phyloP scores from a whole-genome alignment of 192 early-diverging fungal genomes.

The Podila epigama region DNA sequence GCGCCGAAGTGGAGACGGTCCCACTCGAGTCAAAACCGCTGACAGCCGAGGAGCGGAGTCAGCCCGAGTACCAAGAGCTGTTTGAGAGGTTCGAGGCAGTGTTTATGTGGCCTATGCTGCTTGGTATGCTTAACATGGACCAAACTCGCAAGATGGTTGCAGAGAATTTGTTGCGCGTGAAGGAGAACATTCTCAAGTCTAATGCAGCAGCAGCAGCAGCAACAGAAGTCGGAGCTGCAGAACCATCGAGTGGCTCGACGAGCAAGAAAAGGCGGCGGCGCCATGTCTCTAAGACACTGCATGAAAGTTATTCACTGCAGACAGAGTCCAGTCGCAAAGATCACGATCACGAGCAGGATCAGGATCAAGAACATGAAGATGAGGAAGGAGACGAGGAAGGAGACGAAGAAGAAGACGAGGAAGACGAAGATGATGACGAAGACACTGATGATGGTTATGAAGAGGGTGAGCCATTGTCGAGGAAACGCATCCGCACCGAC shows the following conservation, averaged over 20 bases:
- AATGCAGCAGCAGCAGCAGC: too few species aligned
- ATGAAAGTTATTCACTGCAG: too few species aligned
- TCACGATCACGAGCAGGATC: background rate
- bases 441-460: background rate
- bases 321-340: too few species aligned
- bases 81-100: conserved; percentile 29
- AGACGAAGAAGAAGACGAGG: background rate
- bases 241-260: too few species aligned
- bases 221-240: too few species aligned
- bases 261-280: too few species aligned
- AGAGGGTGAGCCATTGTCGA: background rate
- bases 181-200: background rate
- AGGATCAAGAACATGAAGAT: background rate
- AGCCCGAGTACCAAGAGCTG: conserved; percentile 25
- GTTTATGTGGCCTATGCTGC: conserved; percentile 39
- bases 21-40: background rate
- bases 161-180: background rate
- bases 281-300: too few species aligned
- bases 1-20: background rate
- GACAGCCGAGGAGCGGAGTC: conserved; percentile 3
- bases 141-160: conserved; percentile 2
- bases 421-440: background rate
- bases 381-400: background rate
- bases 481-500: background rate
- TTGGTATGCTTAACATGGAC: conserved; percentile 37